These are phyloP conservation scores for Pythium brachiatum DNA, from an alignment of 352 stramenopile genomes.

Conservation along the genomic window DNA sequence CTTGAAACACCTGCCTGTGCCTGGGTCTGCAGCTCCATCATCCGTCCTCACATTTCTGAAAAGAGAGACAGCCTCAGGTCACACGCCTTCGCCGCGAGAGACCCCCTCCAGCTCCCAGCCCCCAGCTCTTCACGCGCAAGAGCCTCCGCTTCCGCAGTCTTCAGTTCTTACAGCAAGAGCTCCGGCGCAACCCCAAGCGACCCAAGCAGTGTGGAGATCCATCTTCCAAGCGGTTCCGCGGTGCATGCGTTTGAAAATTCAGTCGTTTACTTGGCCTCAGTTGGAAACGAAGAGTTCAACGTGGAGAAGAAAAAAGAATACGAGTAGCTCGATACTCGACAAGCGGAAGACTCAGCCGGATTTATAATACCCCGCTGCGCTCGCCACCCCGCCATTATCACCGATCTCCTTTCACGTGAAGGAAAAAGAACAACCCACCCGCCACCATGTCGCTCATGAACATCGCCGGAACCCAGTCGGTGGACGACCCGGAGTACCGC, in stretches of 20 bases:
- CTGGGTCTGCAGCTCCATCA: slow-evolving; percentile 7
- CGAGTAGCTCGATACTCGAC: slow-evolving; percentile 22
- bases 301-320: slow-evolving; percentile 78
- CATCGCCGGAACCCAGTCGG: slow-evolving; percentile 84
- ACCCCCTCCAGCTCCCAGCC: background rate
- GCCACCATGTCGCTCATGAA: slow-evolving; percentile 87
- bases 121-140: background rate
- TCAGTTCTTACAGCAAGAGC: slow-evolving; percentile 7
- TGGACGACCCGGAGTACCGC: slow-evolving; percentile 95
- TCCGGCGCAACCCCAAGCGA: slow-evolving; percentile 3
- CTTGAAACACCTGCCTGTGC: background rate
- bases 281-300: slow-evolving; percentile 74
- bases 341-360: slow-evolving; percentile 31
- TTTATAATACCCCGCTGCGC: slow-evolving; percentile 25
- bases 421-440: slow-evolving; percentile 21
- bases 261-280: slow-evolving; percentile 42
- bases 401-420: slow-evolving; percentile 38
- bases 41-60: slow-evolving; percentile 3
- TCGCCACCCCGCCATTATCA: background rate
- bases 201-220: slow-evolving; percentile 4
- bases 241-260: slow-evolving; percentile 89
- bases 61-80: slow-evolving; percentile 2
- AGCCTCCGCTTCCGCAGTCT: slow-evolving; percentile 1
- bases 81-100: background rate
- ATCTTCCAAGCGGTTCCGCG: slow-evolving; percentile 34